Percentiles rank a stretch among this genome's conserved stretches.
Evolutionary conservation across 805 yeast genomes (phyloP).

Genomic region (Candida railenensis): DNA sequence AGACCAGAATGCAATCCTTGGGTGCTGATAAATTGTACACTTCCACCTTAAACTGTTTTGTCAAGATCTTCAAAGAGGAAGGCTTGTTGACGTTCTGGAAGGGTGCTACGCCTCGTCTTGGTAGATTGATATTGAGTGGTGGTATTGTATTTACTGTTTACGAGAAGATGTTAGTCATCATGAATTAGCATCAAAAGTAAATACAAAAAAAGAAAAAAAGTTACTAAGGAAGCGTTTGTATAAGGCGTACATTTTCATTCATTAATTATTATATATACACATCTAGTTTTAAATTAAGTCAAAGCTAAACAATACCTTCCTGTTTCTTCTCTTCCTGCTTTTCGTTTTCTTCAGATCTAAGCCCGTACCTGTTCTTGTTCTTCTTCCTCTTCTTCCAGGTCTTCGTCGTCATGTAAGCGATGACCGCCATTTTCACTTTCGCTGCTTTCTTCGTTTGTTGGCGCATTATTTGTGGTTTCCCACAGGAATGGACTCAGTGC

Average conservation of each 20-base stretch:
- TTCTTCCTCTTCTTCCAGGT: neutral
- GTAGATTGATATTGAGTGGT: slow-evolving; percentile 88
- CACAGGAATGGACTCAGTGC: neutral
- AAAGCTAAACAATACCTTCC: slow-evolving; percentile 1
- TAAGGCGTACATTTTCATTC: neutral
- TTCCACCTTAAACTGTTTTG: slow-evolving; percentile 81
- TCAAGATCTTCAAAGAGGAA: slow-evolving; percentile 76
- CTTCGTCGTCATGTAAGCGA: slow-evolving; percentile 1
- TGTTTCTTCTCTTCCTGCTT: neutral
- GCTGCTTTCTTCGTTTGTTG: slow-evolving; percentile 9
- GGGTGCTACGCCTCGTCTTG: slow-evolving; percentile 96
- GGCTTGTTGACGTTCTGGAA: slow-evolving; percentile 94
- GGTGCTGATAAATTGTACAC: slow-evolving; percentile 70
- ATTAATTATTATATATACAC: slow-evolving; percentile 1
- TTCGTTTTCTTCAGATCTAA: neutral
- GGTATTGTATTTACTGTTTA: slow-evolving; percentile 97
- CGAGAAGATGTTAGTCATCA: slow-evolving; percentile 77
- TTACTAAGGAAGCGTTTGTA: too few relatives aligned
- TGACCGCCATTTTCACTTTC: slow-evolving; percentile 2
- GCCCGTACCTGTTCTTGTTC: neutral
- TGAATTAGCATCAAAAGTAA: slow-evolving; percentile 28
- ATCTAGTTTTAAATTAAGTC: neutral
- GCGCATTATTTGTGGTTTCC: neutral
- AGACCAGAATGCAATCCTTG: slow-evolving; percentile 95
- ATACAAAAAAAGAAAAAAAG: too few relatives aligned